Evolutionary conservation across 305 asterid genomes (phyloP).

Genomic region (Solanum hybrid): DNA sequence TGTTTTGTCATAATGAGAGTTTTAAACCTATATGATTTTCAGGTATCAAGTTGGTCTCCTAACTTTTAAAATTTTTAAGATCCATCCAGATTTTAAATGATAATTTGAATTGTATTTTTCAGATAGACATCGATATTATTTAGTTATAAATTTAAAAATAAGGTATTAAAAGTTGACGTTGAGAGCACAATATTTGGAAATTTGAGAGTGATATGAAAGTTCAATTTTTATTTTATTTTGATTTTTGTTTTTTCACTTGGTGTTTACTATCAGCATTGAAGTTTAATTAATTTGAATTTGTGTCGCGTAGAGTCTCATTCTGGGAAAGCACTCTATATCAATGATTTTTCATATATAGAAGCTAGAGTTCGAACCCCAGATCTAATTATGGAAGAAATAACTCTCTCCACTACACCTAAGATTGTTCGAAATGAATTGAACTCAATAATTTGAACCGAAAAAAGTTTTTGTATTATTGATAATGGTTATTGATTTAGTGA

Average conservation of each 20-base stretch:
- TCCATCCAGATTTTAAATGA: neutral
- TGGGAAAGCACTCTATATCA: neutral
- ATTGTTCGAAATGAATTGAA: neutral
- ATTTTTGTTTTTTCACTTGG: neutral
- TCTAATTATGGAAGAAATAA: too few relatives aligned
- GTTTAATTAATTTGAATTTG: neutral
- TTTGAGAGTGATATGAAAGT: neutral
- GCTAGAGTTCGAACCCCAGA: too few relatives aligned
- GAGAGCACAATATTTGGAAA: neutral
- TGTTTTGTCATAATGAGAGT: neutral
- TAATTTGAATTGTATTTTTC: neutral
- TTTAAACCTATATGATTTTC: neutral
- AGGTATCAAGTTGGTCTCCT: neutral
- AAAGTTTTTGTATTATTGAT: too few relatives aligned
- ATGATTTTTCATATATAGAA: too few relatives aligned
- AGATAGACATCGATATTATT: neutral
- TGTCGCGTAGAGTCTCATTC: neutral
- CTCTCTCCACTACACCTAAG: too few relatives aligned
- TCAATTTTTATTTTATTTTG: too few relatives aligned
- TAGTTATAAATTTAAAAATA: neutral
- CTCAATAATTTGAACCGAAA: neutral
- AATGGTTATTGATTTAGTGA: neutral
- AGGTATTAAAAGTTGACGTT: neutral
- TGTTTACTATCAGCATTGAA: neutral
- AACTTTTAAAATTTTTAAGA: neutral